Percentiles rank a stretch among this genome's conserved stretches.
These are phyloP conservation scores for Pythium plurisporium DNA, from an alignment of 352 stramenopile species.

Conservation along the genomic window DNA sequence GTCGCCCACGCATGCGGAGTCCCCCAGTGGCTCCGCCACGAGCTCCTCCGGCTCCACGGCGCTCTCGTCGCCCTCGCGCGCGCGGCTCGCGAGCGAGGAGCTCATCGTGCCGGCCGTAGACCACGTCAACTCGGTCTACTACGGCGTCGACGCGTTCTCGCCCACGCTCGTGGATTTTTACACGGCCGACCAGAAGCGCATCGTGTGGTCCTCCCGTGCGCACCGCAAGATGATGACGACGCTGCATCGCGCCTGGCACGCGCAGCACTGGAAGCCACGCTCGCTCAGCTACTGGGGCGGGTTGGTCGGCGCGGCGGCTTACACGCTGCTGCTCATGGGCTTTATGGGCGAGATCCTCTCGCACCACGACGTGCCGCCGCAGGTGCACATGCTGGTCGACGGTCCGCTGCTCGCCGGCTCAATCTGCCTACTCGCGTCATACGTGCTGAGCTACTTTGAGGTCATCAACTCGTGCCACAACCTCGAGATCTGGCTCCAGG, in stretches of 20 bases:
- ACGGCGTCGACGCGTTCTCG: conserved; percentile 82
- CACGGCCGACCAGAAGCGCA: conserved; percentile 79
- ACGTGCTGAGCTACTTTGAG: conserved; percentile 77
- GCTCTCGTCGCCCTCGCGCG: conserved; percentile 18
- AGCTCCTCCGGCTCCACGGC: conserved; percentile 20
- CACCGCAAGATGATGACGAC: conserved; percentile 90
- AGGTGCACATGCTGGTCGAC: conserved; percentile 38
- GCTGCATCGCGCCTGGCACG: conserved; percentile 71
- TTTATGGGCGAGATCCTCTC: conserved; percentile 52
- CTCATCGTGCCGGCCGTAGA: conserved; percentile 72
- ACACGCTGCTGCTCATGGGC: conserved; percentile 56
- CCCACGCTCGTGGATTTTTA: conserved; percentile 85
- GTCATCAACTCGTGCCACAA: conserved; percentile 88
- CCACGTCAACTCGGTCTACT: conserved; percentile 82
- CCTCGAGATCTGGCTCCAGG: conserved; percentile 81
- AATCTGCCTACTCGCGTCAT: conserved; percentile 47
- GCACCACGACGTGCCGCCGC: conserved; percentile 20
- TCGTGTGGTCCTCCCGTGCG: conserved; percentile 81
- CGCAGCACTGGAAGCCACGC: conserved; percentile 57
- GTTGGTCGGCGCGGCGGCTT: conserved; percentile 47
- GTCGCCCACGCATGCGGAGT: conserved; percentile 1
- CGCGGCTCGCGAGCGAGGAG: conserved; percentile 68
- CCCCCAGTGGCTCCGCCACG: conserved; percentile 17
- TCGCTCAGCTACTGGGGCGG: conserved; percentile 77
- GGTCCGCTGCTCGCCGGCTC: conserved; percentile 54